Percentiles rank a stretch among this genome's conserved stretches.
Evolutionary conservation across 2,329 filamentous ascomycete genomes (phyloP).

Genomic region (Geosmithia flava): DNA sequence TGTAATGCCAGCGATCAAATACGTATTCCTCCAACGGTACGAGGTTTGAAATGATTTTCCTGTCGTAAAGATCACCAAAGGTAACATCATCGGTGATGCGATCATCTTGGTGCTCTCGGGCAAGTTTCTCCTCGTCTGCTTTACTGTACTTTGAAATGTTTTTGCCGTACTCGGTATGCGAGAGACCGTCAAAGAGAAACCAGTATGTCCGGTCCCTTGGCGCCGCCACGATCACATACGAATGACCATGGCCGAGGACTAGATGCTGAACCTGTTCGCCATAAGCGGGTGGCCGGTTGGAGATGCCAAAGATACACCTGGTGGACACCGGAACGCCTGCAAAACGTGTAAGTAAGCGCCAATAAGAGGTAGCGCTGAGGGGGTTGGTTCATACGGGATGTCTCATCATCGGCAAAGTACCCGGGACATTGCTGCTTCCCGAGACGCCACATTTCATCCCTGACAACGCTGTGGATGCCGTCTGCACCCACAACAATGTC

Average conservation of each 20-base stretch:
- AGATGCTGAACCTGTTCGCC: background rate
- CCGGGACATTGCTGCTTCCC: slow-evolving; percentile 10
- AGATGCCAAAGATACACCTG: slow-evolving; percentile 21
- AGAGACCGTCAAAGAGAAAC: slow-evolving; percentile 18
- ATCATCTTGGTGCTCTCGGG: background rate
- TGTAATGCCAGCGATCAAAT: slow-evolving; percentile 23
- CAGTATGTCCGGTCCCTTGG: slow-evolving; percentile 16
- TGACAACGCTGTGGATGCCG: slow-evolving; percentile 21
- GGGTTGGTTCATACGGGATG: slow-evolving; percentile 1
- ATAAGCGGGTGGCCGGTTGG: slow-evolving; percentile 10
- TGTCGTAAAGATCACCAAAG: slow-evolving; percentile 17
- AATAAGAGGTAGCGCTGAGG: no score
- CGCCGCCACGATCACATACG: slow-evolving; percentile 13
- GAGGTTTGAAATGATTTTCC: slow-evolving; percentile 13
- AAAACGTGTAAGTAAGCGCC: slow-evolving; percentile 16
- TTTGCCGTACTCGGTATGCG: slow-evolving; percentile 12
- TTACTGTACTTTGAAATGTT: slow-evolving; percentile 8
- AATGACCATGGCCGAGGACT: slow-evolving; percentile 4
- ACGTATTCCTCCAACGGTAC: slow-evolving; percentile 21
- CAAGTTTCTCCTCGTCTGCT: slow-evolving; percentile 8
- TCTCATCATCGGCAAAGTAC: slow-evolving; percentile 7
- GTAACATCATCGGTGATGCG: background rate
- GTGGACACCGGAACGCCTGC: slow-evolving; percentile 9
- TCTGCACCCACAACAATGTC: slow-evolving; percentile 22
- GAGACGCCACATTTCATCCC: slow-evolving; percentile 12